A percentile compares a stretch with the other conserved stretches of the same genome.
These are phyloP conservation scores for Nepenthes gracilis DNA, from an alignment of 148 eudicot species.

Conservation along the genomic window DNA sequence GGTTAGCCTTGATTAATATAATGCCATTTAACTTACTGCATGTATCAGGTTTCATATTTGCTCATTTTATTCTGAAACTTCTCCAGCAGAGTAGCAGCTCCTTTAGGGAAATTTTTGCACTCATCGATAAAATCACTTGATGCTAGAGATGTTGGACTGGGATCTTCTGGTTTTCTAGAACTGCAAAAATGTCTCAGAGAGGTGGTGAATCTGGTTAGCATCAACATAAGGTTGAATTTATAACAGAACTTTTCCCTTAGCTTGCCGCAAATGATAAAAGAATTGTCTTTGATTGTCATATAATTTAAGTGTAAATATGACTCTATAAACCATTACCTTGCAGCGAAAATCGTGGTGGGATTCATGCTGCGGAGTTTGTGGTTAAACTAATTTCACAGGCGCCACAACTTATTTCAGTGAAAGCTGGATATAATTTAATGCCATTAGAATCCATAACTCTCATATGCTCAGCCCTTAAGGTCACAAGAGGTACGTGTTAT, in stretches of 20 bases:
- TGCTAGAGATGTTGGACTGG: conserved; percentile 62
- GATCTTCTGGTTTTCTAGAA: conserved; percentile 60
- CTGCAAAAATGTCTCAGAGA: conserved; percentile 33
- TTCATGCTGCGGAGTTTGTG: conserved; percentile 62
- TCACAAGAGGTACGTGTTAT: conserved; percentile 40
- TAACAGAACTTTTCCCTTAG: not conserved
- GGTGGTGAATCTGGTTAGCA: conserved; percentile 37
- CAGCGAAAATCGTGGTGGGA: conserved; percentile 55
- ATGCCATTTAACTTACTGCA: not conserved
- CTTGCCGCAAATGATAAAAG: too few relatives aligned
- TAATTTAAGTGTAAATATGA: not conserved
- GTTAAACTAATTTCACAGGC: conserved; percentile 43
- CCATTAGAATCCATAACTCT: conserved; percentile 49
- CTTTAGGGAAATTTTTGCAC: conserved; percentile 57
- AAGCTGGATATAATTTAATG: conserved; percentile 67
- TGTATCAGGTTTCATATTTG: conserved; percentile 4
- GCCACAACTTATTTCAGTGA: conserved; percentile 41
- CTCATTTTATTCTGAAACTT: not conserved
- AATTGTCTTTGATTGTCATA: not conserved
- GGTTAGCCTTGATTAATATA: conserved; percentile 24
- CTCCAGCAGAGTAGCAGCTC: conserved; percentile 50
- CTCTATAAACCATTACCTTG: not conserved
- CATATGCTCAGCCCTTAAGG: conserved; percentile 41
- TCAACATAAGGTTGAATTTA: conserved; percentile 64
- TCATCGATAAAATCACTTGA: conserved; percentile 49